Conservation (phyloP, 768 basidiomycete species). For the Udeniomyces megalosporus region DNA sequence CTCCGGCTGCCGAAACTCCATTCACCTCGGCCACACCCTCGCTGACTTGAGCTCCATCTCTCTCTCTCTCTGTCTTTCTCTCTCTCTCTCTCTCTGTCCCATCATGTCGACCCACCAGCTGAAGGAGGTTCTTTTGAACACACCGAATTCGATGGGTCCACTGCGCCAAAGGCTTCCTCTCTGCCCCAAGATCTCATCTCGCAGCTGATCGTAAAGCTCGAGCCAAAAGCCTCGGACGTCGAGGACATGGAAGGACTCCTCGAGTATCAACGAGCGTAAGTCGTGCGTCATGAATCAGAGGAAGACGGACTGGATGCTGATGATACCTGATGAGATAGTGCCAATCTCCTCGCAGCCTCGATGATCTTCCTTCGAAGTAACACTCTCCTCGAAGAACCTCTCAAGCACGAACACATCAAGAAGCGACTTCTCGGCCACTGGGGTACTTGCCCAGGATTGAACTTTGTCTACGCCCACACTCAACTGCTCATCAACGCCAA, state of each 20-base stretch:
- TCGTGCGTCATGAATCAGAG: not conserved
- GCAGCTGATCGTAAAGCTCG: conserved; percentile 10
- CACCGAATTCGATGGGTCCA: conserved; percentile 13
- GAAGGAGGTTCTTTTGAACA: conserved; percentile 16
- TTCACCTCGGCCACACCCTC: too few relatives aligned
- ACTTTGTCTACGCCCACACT: conserved; percentile 54
- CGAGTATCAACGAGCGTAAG: conserved; percentile 25
- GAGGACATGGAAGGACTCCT: conserved; percentile 27
- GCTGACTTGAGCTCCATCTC: not conserved
- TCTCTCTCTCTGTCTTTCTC: not conserved
- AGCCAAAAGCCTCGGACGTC: not conserved
- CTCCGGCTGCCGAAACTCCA: too few relatives aligned
- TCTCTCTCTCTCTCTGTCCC: not conserved
- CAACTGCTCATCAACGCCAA: not conserved
- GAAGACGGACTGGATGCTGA: not conserved
- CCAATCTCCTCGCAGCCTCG: conserved; percentile 34
- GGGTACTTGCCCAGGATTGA: conserved; percentile 51
- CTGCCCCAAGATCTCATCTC: not conserved
- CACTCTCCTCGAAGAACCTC: conserved; percentile 45
- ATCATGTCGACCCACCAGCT: not conserved
- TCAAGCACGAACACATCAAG: conserved; percentile 56
- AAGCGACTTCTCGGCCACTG: conserved; percentile 22
- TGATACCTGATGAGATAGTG: not conserved
- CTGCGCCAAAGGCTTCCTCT: conserved; percentile 7
- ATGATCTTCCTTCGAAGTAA: conserved; percentile 75